phyloP scores from a whole-genome alignment of 176 grass and related monocot genomes.

The Alopecurus myosuroides region DNA sequence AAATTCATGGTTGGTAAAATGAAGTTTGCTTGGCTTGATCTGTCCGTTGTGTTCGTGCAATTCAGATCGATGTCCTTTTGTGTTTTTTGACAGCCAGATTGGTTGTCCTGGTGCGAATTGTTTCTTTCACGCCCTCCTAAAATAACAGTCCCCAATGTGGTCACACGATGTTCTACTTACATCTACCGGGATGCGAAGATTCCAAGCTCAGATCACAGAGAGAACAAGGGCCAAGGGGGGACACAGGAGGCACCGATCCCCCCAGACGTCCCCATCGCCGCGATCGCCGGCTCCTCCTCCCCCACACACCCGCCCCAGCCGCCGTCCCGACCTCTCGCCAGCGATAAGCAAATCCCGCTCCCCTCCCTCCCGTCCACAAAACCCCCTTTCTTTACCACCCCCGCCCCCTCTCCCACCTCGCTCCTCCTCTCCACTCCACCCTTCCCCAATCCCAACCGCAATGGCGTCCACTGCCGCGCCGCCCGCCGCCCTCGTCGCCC shows the following conservation, averaged over 20 bases:
- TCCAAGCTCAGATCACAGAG: slow-evolving; percentile 23
- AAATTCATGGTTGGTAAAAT: neutral
- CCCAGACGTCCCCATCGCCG: slow-evolving; percentile 38
- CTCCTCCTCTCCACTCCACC: neutral
- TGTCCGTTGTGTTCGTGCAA: neutral
- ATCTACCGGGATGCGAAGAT: neutral
- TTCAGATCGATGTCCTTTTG: neutral
- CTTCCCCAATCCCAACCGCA: neutral
- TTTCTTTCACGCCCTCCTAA: neutral
- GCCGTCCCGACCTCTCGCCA: slow-evolving; percentile 53
- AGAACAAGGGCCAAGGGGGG: neutral
- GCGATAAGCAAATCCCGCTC: slow-evolving; percentile 44
- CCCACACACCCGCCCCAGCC: slow-evolving; percentile 4
- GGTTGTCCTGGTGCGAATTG: neutral
- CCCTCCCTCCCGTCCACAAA: slow-evolving; percentile 36
- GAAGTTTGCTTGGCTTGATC: neutral
- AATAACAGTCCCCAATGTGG: neutral
- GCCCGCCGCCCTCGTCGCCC: slow-evolving; percentile 20
- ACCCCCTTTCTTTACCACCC: slow-evolving; percentile 31
- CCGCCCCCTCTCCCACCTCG: neutral
- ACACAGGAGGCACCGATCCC: slow-evolving; percentile 17
- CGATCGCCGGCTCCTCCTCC: slow-evolving; percentile 34
- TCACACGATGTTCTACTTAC: neutral
- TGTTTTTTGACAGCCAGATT: neutral
- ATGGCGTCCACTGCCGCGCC: slow-evolving; percentile 42